Percentiles rank a stretch among this genome's conserved stretches.
These are phyloP conservation scores for Coemansia sp. DNA, from an alignment of 192 early-diverging fungal genomes.

Conservation along the genomic window DNA sequence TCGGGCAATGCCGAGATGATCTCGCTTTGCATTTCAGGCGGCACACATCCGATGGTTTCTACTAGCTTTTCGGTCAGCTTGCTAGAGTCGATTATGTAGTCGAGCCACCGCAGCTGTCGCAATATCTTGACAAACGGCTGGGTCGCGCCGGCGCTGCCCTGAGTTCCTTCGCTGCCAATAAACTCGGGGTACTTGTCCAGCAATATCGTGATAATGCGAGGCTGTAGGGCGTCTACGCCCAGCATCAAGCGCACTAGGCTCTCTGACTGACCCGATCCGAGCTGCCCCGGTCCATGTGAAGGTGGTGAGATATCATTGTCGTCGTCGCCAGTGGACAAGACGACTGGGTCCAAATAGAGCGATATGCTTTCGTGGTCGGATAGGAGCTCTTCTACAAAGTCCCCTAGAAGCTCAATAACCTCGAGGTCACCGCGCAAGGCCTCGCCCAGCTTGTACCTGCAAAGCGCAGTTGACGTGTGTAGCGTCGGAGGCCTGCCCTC, in stretches of 20 bases:
- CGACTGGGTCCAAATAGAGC: constrained; percentile 28
- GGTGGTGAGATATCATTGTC: background rate
- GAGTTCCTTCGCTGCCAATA: constrained; percentile 49
- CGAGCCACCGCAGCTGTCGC: constrained; percentile 74
- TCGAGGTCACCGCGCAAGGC: constrained; percentile 4
- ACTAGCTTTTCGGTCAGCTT: constrained; percentile 61
- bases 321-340: background rate
- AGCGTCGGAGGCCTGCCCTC: constrained; percentile 7
- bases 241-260: constrained; percentile 63
- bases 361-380: constrained; percentile 27
- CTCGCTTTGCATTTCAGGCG: constrained; percentile 67
- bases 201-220: constrained; percentile 52
- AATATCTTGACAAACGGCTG: constrained; percentile 60
- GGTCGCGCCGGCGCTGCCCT: constrained; percentile 22
- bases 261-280: constrained; percentile 26
- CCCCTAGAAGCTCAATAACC: constrained; percentile 1
- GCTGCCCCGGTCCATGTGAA: background rate
- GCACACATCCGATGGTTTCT: constrained; percentile 64
- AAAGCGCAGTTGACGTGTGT: constrained; percentile 32
- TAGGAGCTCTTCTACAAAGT: constrained; percentile 31
- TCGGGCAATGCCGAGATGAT: constrained; percentile 73
- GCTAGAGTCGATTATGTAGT: constrained; percentile 65
- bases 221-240: constrained; percentile 60
- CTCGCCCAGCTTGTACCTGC: constrained; percentile 28
- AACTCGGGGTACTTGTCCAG: constrained; percentile 66